Conservation (phyloP, 768 basidiomycete genomes). For the Termitomyces sp. region DNA sequence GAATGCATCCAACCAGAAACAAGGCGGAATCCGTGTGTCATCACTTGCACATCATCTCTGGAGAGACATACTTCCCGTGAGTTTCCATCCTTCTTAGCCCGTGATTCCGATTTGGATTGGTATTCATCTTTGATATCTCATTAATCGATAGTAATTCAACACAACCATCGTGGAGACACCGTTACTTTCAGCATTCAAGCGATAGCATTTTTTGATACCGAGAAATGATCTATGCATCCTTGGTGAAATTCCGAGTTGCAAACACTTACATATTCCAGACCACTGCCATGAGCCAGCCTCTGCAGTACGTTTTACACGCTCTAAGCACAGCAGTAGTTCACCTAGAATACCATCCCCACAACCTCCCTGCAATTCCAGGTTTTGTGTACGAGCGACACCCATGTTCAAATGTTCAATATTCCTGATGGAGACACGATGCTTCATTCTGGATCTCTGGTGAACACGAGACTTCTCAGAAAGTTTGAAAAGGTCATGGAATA, state of each 20-base stretch:
- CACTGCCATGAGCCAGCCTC: background rate
- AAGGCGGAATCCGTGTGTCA: too few relatives aligned
- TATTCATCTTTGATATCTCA: too few relatives aligned
- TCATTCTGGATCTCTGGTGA: slow-evolving; percentile 63
- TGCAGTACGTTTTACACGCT: background rate
- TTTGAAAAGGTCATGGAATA: slow-evolving; percentile 50
- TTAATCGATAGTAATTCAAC: too few relatives aligned
- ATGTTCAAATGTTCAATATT: slow-evolving; percentile 35
- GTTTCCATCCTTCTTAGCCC: too few relatives aligned
- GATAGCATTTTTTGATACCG: too few relatives aligned
- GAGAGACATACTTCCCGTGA: too few relatives aligned
- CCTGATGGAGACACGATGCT: slow-evolving; percentile 63
- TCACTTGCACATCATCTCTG: too few relatives aligned
- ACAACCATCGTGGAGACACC: too few relatives aligned
- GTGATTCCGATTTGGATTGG: too few relatives aligned
- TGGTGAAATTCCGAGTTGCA: background rate
- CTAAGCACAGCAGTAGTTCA: slow-evolving; percentile 21
- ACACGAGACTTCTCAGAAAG: slow-evolving; percentile 37
- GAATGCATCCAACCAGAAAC: too few relatives aligned
- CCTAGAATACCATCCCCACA: slow-evolving; percentile 27
- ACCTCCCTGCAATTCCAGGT: slow-evolving; percentile 25
- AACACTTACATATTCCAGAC: background rate
- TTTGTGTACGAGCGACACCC: slow-evolving; percentile 58
- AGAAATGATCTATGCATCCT: too few relatives aligned
- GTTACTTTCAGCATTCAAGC: too few relatives aligned